Conservation (phyloP, 1,139 yeast genomes). For the Scheffersomyces insectosa region DNA sequence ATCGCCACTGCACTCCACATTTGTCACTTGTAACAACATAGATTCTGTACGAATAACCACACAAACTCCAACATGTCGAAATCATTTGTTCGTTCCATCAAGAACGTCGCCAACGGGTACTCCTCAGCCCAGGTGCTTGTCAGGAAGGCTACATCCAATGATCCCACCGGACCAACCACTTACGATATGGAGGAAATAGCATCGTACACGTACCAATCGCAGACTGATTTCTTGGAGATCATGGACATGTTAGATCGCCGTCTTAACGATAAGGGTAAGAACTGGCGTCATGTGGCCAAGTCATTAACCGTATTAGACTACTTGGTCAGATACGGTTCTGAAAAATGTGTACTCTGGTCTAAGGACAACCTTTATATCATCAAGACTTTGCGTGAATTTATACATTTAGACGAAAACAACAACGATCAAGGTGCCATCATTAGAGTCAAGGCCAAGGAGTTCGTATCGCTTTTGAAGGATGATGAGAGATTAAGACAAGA, state of each 20-base stretch:
- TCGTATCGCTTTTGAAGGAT: constrained; percentile 76
- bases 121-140: constrained; percentile 83
- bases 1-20: too few relatives aligned
- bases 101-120: constrained; percentile 93
- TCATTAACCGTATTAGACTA: constrained; percentile 86
- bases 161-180: constrained; percentile 80
- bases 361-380: constrained; percentile 86
- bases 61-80: constrained; percentile 56
- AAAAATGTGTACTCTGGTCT: constrained; percentile 92
- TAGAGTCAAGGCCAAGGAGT: constrained; percentile 88
- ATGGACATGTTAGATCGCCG: constrained; percentile 97
- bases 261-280: constrained; percentile 93
- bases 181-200: constrained; percentile 86
- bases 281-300: constrained; percentile 97
- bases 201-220: constrained; percentile 65
- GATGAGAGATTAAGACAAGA: constrained; percentile 82
- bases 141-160: constrained; percentile 92
- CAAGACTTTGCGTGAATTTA: constrained; percentile 90
- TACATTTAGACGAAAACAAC: constrained; percentile 76
- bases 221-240: constrained; percentile 80
- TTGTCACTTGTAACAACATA: too few relatives aligned
- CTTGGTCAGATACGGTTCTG: constrained; percentile 83
- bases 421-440: constrained; percentile 88
- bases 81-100: constrained; percentile 78
- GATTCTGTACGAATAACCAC: too few relatives aligned